Evolutionary conservation across 78 protist species (phyloP).

Genomic region (Creolimax fragrantissima): DNA sequence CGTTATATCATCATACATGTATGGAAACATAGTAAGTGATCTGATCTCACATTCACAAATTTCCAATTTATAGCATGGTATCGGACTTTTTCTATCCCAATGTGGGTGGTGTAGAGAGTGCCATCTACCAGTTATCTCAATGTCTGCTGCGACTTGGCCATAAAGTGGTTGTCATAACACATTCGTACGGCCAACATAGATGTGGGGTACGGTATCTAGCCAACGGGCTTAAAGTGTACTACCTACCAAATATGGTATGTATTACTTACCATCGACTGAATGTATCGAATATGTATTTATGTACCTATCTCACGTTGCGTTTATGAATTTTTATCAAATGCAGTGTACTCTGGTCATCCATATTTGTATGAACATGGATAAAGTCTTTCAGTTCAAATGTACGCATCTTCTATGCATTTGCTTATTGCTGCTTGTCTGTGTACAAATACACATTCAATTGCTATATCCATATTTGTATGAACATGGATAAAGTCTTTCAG

Average conservation of each 20-base stretch:
- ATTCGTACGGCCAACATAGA: slow-evolving; percentile 63
- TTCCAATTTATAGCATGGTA: slow-evolving; percentile 48
- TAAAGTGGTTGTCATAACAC: slow-evolving; percentile 81
- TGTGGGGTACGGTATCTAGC: slow-evolving; percentile 79
- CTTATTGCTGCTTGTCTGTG: too few species aligned
- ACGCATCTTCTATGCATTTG: too few species aligned
- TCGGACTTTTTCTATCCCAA: slow-evolving; percentile 95
- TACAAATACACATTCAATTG: not conserved
- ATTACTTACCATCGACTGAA: too few species aligned
- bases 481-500: too few species aligned
- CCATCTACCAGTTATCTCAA: slow-evolving; percentile 77
- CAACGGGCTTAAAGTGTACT: slow-evolving; percentile 85
- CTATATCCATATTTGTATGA: too few species aligned
- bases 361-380: too few species aligned
- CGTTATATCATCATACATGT: too few species aligned
- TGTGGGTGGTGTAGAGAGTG: slow-evolving; percentile 91
- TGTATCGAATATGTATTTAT: slow-evolving; percentile 8
- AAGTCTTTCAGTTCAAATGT: too few species aligned
- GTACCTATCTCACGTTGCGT: slow-evolving; percentile 17
- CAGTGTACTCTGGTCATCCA: too few species aligned
- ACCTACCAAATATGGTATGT: slow-evolving; percentile 52
- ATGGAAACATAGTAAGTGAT: too few species aligned
- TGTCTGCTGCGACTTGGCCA: slow-evolving; percentile 68
- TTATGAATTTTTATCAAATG: too few species aligned
- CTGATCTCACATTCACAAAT: too few species aligned